Evolutionary conservation across 163 green algal genomes (phyloP), one percentile per base, ranked within the genome.

Genomic region (Coccomyxa subellipsoidea): DNA sequence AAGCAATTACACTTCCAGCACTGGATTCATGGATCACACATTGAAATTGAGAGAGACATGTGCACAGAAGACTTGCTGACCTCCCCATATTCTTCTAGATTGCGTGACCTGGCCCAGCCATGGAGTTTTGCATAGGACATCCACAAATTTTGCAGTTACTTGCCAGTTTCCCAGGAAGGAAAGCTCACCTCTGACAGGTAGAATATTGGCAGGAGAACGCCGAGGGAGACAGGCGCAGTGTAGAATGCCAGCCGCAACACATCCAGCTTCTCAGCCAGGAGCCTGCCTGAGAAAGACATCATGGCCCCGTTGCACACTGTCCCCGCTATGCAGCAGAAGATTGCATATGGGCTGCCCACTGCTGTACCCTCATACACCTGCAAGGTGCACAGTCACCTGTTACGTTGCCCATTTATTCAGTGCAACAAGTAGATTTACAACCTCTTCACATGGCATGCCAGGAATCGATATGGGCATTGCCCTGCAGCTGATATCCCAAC

Each of bases 241-340:
- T 95, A 96, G 72, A 95, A 96, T 0, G 92, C 94, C 2, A 96
- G 88, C 23, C 88, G 83, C 75, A 93, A 80, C 12, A 92, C 90
- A 77, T 94, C 88, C 66, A 95, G 71, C 85, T 93, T 93, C 83
- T 95, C 90, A 7, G 81, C 85, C 40, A 95, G 81, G 12, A 96
- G 15, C 38, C 38, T 39, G 21, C 91, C 90, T 0, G 37, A 76
- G 66, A 86, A 89, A 38, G 84, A 92, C 91, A 95, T 94, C 87
- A 94, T 93, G 0, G 91, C 85, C 0, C 85, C 92, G 76, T 94
- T 94, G 76, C 84, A 92, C 5, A 93, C 53, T n/a, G 83, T 89
- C 38, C 86, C 86, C 8, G 31, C 12, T 21, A 81, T 38, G 47
- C 77, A 81, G 27, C 31, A 53, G n/a, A 81, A 47, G 40, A 73